Conservation (phyloP, 192 early-diverging fungal genomes). For the Phlyctochytrium arcticum region DNA sequence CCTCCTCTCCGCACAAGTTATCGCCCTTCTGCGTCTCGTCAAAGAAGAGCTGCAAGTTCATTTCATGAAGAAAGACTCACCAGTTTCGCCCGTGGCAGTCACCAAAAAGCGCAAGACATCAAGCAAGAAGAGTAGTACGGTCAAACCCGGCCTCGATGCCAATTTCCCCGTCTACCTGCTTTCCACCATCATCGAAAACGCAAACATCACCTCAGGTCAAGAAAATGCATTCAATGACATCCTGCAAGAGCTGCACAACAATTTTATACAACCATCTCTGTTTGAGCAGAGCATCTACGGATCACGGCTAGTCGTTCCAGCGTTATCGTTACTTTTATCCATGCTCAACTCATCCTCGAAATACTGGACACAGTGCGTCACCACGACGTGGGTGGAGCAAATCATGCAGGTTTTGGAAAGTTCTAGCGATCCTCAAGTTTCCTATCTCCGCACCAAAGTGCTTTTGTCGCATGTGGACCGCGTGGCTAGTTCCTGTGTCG, state of each 20-base stretch:
- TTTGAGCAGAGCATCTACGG: neutral
- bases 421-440: neutral
- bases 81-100: neutral
- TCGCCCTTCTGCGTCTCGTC: conserved; percentile 1
- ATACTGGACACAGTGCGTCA: conserved; percentile 14
- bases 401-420: neutral
- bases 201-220: conserved; percentile 22
- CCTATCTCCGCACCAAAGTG: conserved; percentile 9
- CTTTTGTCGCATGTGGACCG: conserved; percentile 24
- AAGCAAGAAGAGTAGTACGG: too few relatives aligned
- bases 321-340: conserved; percentile 2
- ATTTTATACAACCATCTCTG: conserved; percentile 14
- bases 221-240: conserved; percentile 4
- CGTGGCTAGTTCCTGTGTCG: conserved; percentile 19
- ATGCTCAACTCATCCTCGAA: conserved; percentile 7
- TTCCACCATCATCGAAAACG: conserved; percentile 1
- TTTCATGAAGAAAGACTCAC: neutral
- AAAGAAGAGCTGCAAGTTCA: neutral
- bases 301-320: conserved; percentile 1
- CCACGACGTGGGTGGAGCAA: neutral
- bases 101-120: conserved; percentile 4
- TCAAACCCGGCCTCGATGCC: too few relatives aligned
- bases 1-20: conserved; percentile 18
- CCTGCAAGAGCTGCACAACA: neutral
- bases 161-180: conserved; percentile 6